Base-by-base conservation (phyloP, 2,329 filamentous ascomycete species). In the Sphaerulina populicola region DNA sequence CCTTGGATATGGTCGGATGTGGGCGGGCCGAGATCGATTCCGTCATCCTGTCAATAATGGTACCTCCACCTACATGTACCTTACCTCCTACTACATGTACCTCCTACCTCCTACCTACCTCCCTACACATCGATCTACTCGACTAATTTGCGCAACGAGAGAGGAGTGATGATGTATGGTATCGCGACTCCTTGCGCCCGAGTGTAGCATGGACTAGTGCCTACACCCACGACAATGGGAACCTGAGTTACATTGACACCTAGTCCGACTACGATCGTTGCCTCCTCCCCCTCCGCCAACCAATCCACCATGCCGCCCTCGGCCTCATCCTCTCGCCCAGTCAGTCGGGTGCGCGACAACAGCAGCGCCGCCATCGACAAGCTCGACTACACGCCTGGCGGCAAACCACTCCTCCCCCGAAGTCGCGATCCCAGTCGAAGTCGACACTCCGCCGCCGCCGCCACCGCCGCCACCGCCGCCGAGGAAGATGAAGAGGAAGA, bases 301-400 rank as follows among this genome's bases (percentile, higher is more conserved):
- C 41, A 11, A 29, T 18, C 8, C 18, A 38, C 37, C 39, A 40
- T 27, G 7, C 49, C 23, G 23, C 23, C 23, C 23, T 27, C 23
- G 6, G 3, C 55, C 23, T 52, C 53, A 36, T 44, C 54, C 7
- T 54, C 53, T 33, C 52, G 53, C 33, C 58, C 56, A 2, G 44
- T 53, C 29, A 59, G 58, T 51, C 56, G 49, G 35, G 53, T 51
- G 31, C 51, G 54, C 52, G 50, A 51, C 10, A 52, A 56, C 43
- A 56, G 46, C 48, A 50, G 44, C 29, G 52, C 52, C n/a, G 52
- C 52, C 60, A 76, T 76, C 61, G 72, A 73, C 68, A 76, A 75
- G 64, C 72, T 75, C 63, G 74, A 76, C 64, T 76, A 74, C 64
- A 66, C 67, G 29, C 64, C 67, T 51, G 57, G 66, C 60, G 55